These are phyloP conservation scores for Megacollybia marginata DNA, from an alignment of 768 basidiomycete genomes.

Conservation along the genomic window DNA sequence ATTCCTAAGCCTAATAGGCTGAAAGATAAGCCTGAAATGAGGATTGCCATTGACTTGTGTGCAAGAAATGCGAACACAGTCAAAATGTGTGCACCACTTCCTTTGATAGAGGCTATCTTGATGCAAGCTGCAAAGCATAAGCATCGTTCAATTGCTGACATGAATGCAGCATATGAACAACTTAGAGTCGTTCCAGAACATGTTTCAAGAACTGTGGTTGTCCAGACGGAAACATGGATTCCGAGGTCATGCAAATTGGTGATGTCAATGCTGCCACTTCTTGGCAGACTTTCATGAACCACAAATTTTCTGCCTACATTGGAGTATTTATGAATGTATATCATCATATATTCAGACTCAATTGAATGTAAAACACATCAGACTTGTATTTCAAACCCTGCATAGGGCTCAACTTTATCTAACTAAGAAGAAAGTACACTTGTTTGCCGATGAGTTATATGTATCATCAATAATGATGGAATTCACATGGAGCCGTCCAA, in stretches of 20 bases:
- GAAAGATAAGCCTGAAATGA: conserved; percentile 10
- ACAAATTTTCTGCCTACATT: conserved; percentile 26
- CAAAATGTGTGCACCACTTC: conserved; percentile 21
- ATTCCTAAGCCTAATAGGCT: conserved; percentile 19
- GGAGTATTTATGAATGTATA: conserved; percentile 29
- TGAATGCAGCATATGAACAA: conserved; percentile 32
- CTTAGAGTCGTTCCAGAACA: conserved; percentile 20
- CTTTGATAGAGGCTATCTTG: conserved; percentile 18
- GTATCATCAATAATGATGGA: conserved; percentile 21
- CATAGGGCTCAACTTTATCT: too few relatives aligned
- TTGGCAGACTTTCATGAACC: conserved; percentile 36
- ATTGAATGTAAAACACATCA: conserved; percentile 15
- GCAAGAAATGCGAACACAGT: conserved; percentile 28
- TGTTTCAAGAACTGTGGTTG: conserved; percentile 20
- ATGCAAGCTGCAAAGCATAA: conserved; percentile 10
- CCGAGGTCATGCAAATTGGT: conserved; percentile 24
- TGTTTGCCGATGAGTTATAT: conserved; percentile 17
- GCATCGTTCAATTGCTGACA: conserved; percentile 22
- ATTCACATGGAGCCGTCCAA: conserved; percentile 34
- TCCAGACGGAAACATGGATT: conserved; percentile 38
- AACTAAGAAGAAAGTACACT: conserved; percentile 18
- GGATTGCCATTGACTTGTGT: conserved; percentile 24
- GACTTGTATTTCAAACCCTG: too few relatives aligned
- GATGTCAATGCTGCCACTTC: conserved; percentile 31
- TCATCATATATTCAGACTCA: conserved; percentile 25